Percentiles rank a stretch among this genome's conserved stretches.
These are phyloP conservation scores for Paecilomyces niveus DNA, from an alignment of 2,329 filamentous ascomycete genomes.

Conservation along the genomic window DNA sequence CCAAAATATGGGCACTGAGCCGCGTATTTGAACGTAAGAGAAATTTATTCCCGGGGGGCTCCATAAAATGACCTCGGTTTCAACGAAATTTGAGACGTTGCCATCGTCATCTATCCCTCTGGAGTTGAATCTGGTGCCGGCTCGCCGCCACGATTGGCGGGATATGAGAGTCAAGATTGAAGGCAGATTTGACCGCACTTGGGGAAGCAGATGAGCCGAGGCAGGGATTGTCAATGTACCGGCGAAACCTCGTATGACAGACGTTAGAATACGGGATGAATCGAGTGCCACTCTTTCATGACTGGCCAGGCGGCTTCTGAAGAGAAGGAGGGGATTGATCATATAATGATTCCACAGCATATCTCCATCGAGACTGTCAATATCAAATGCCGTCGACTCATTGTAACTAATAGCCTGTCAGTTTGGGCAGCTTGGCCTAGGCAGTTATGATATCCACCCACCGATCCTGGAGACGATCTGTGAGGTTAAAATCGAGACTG, in stretches of 20 bases:
- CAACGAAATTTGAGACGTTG: slow-evolving; percentile 97
- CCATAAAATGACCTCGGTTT: slow-evolving; percentile 91
- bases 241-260: slow-evolving; percentile 88
- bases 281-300: slow-evolving; percentile 76
- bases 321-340: slow-evolving; percentile 86
- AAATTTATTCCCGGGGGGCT: slow-evolving; percentile 70
- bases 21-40: slow-evolving; percentile 87
- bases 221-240: slow-evolving; percentile 79
- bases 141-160: slow-evolving; percentile 78
- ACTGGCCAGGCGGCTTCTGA: slow-evolving; percentile 71
- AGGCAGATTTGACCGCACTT: slow-evolving; percentile 62
- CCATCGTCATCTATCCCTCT: slow-evolving; percentile 95
- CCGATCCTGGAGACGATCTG: slow-evolving; percentile 85
- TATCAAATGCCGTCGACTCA: slow-evolving; percentile 73
- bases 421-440: slow-evolving; percentile 9
- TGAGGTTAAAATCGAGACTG: slow-evolving; percentile 92
- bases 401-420: slow-evolving; percentile 49
- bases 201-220: slow-evolving; percentile 62
- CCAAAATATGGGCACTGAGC: slow-evolving; percentile 95
- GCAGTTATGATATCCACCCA: slow-evolving; percentile 28
- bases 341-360: slow-evolving; percentile 99
- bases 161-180: slow-evolving; percentile 86
- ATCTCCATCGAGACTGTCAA: slow-evolving; percentile 84
- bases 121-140: slow-evolving; percentile 94
- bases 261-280: slow-evolving; percentile 78